Conservation (phyloP, 495 filamentous ascomycete genomes). For the Penicillium arizonense region DNA sequence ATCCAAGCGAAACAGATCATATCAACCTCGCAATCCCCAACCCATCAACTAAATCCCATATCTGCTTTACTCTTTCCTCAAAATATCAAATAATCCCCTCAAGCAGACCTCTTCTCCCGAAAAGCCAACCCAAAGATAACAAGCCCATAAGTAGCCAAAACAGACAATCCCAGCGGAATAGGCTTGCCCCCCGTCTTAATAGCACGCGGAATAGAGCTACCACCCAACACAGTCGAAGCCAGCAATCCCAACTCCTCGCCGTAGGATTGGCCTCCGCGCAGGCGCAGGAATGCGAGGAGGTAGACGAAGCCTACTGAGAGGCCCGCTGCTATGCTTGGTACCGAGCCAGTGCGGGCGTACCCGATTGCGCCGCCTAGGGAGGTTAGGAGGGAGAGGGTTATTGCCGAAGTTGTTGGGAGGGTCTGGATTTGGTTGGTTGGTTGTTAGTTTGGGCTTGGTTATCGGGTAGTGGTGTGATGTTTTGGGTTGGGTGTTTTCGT, state of each 20-base stretch:
- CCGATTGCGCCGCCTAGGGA: constrained; percentile 84
- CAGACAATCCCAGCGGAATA: constrained; percentile 69
- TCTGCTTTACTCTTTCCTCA: no score
- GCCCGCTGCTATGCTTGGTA: constrained; percentile 83
- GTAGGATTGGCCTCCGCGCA: constrained; percentile 55
- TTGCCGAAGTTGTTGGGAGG: constrained; percentile 50
- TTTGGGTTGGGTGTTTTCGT: constrained; percentile 6
- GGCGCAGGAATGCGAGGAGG: constrained; percentile 44
- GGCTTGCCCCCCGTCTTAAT: constrained; percentile 70
- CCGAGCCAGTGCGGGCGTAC: constrained; percentile 76
- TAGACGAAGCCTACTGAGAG: constrained; percentile 68
- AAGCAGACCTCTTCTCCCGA: constrained; percentile 16
- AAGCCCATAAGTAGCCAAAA: constrained; percentile 63
- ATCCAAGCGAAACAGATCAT: neutral
- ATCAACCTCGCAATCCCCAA: neutral
- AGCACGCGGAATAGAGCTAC: constrained; percentile 78
- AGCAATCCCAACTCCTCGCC: constrained; percentile 75
- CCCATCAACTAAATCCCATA: neutral
- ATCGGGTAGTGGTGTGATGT: neutral
- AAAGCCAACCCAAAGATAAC: constrained; percentile 63
- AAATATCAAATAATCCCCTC: neutral
- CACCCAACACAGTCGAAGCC: constrained; percentile 78
- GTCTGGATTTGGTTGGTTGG: neutral
- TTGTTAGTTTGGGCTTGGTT: constrained; percentile 6
- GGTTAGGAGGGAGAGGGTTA: constrained; percentile 76